phyloP scores from a whole-genome alignment of 2,329 filamentous ascomycete species.

The Leptoxyphium fumago region DNA sequence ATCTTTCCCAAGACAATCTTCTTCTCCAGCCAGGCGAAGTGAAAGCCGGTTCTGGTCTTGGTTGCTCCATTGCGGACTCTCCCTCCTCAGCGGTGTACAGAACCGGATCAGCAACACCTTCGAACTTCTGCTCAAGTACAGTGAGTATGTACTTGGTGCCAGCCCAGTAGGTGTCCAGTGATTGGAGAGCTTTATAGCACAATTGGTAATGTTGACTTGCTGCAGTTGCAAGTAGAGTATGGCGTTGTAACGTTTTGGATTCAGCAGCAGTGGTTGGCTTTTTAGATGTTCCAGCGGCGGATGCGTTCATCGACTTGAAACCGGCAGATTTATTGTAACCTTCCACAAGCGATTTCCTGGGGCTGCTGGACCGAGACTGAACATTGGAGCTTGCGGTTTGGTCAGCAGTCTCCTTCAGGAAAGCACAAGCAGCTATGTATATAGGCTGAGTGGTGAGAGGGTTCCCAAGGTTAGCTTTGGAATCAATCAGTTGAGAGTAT shows the following conservation, averaged over 20 bases:
- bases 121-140: conserved; percentile 72
- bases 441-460: conserved; percentile 80
- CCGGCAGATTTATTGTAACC: background rate
- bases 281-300: background rate
- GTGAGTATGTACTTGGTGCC: conserved; percentile 78
- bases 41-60: conserved; percentile 32
- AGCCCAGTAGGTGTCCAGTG: conserved; percentile 73
- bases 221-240: conserved; percentile 63
- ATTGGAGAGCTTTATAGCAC: conserved; percentile 70
- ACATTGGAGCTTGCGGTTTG: conserved; percentile 50
- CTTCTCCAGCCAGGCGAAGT: conserved; percentile 37
- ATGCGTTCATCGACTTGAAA: background rate
- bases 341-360: conserved; percentile 11
- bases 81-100: conserved; percentile 59
- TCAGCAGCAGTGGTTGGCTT: background rate
- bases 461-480: conserved; percentile 74
- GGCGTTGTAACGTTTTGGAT: conserved; percentile 30
- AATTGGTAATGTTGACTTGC: conserved; percentile 78
- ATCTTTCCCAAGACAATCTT: conserved; percentile 26
- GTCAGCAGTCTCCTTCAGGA: conserved; percentile 66
- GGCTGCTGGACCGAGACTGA: conserved; percentile 37
- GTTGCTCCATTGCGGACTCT: conserved; percentile 49
- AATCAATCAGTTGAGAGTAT: conserved; percentile 73
- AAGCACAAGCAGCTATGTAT: conserved; percentile 81
- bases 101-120: conserved; percentile 66